Percentiles rank a stretch among this genome's conserved stretches.
These are phyloP conservation scores for Aechmea fasciata DNA, from an alignment of 176 grass and related monocot genomes.

Conservation along the genomic window DNA sequence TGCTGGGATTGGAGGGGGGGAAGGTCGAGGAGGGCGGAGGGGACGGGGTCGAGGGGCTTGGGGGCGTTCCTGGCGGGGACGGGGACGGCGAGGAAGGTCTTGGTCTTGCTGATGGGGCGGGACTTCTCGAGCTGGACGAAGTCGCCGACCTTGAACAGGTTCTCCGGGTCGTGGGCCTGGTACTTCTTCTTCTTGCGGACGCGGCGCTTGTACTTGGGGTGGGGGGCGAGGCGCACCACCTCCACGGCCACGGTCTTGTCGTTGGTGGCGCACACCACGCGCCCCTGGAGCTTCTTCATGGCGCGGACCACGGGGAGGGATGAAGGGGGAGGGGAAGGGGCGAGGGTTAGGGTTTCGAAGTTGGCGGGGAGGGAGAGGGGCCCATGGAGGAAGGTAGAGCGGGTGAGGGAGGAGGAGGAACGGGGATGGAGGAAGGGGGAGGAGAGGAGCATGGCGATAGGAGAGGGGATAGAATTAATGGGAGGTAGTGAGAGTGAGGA, in stretches of 20 bases:
- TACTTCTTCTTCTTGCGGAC: slow-evolving; percentile 77
- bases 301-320: slow-evolving; percentile 33
- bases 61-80: slow-evolving; percentile 37
- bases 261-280: slow-evolving; percentile 62
- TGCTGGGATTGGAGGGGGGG: slow-evolving; percentile 32
- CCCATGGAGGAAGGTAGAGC: slow-evolving; percentile 30
- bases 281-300: slow-evolving; percentile 53
- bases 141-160: slow-evolving; percentile 90
- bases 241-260: slow-evolving; percentile 91
- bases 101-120: slow-evolving; percentile 96
- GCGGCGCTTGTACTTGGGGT: slow-evolving; percentile 71
- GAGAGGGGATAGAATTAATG: not conserved
- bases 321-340: not conserved
- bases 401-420: not conserved
- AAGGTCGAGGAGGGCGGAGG: slow-evolving; percentile 22
- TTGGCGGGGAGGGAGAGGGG: slow-evolving; percentile 18
- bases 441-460: not conserved
- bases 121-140: slow-evolving; percentile 65
- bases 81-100: slow-evolving; percentile 71
- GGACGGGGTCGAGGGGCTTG: not conserved
- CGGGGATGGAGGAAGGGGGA: slow-evolving; percentile 8
- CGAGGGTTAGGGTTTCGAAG: not conserved
- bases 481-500: not conserved
- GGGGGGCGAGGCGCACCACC: slow-evolving; percentile 50
- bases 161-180: slow-evolving; percentile 90